Conservation (phyloP, 495 filamentous ascomycete species). For the Darksidea phi region DNA sequence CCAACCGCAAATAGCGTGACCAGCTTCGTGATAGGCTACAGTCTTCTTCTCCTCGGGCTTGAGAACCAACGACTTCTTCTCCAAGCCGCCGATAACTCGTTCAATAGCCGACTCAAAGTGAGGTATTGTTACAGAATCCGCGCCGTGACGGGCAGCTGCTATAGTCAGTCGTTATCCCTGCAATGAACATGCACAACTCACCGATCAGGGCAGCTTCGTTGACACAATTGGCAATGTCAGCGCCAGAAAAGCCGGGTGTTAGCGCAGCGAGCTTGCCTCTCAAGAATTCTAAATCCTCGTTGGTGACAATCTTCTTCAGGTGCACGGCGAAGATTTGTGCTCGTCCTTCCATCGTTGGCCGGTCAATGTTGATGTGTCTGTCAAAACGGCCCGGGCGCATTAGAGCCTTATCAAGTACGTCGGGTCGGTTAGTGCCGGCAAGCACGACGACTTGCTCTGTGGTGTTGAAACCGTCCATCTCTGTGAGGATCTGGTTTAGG, state of each 20-base stretch:
- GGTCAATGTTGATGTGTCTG: constrained; percentile 88
- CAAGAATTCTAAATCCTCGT: constrained; percentile 82
- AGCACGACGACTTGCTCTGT: constrained; percentile 97
- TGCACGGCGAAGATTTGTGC: constrained; percentile 96
- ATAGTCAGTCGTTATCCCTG: constrained; percentile 40
- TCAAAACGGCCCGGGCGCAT: constrained; percentile 97
- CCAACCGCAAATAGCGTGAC: constrained; percentile 98
- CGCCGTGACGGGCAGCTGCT: constrained; percentile 77
- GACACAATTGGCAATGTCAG: constrained; percentile 96
- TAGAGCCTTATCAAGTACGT: constrained; percentile 90
- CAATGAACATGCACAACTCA: constrained; percentile 49
- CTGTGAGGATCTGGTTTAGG: constrained; percentile 95
- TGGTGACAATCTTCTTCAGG: constrained; percentile 85
- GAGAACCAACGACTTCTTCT: constrained; percentile 93
- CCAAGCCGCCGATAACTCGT: constrained; percentile 90
- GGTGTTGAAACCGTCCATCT: constrained; percentile 99
- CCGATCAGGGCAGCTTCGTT: constrained; percentile 97
- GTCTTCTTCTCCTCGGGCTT: constrained; percentile 89
- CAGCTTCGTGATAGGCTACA: constrained; percentile 97
- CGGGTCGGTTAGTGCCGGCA: constrained; percentile 91
- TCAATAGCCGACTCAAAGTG: constrained; percentile 98
- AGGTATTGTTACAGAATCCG: constrained; percentile 71
- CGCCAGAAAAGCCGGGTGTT: constrained; percentile 94
- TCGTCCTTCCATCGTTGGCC: constrained; percentile 92
- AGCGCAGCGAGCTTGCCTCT: constrained; percentile 83